A percentile compares a stretch with the other conserved stretches of the same genome.
These are phyloP conservation scores for Leccinellum rugosiceps DNA, from an alignment of 768 basidiomycete species.

Conservation along the genomic window DNA sequence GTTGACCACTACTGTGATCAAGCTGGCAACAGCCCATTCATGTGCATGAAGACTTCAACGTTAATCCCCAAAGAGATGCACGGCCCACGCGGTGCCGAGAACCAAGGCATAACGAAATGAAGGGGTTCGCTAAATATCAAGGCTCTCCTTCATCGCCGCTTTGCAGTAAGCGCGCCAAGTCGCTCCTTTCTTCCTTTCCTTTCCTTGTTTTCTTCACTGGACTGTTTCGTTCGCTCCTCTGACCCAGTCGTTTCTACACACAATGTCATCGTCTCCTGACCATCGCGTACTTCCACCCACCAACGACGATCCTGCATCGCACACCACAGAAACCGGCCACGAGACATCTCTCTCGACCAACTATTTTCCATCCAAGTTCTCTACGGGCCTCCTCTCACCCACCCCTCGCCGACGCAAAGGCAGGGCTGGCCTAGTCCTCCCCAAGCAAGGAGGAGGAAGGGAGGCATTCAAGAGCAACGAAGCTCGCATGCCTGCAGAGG, in stretches of 20 bases:
- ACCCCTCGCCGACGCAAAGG: constrained; percentile 34
- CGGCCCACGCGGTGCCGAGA: too few relatives aligned
- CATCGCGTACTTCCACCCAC: constrained; percentile 8
- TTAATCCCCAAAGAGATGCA: too few relatives aligned
- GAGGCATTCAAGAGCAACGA: constrained; percentile 60
- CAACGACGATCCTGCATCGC: background rate
- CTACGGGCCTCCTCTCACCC: constrained; percentile 43
- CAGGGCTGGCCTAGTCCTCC: constrained; percentile 36
- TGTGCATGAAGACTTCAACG: too few relatives aligned
- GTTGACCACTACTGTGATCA: too few relatives aligned
- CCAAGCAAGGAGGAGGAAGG: constrained; percentile 67
- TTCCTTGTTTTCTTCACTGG: constrained; percentile 1
- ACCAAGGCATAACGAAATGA: background rate
- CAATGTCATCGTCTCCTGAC: background rate
- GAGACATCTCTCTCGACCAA: constrained; percentile 59
- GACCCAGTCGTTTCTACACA: background rate
- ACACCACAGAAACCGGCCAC: too few relatives aligned
- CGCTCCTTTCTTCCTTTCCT: too few relatives aligned
- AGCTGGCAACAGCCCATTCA: too few relatives aligned
- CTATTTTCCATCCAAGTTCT: constrained; percentile 77
- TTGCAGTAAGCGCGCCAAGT: too few relatives aligned
- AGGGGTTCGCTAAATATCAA: background rate
- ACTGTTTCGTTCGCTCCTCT: constrained; percentile 30
- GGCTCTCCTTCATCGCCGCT: too few relatives aligned
- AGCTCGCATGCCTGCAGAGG: constrained; percentile 47